A percentile compares a stretch with the other conserved stretches of the same genome.
These are phyloP conservation scores for Brassica juncea DNA, from an alignment of 345 rosid genomes.

Conservation along the genomic window DNA sequence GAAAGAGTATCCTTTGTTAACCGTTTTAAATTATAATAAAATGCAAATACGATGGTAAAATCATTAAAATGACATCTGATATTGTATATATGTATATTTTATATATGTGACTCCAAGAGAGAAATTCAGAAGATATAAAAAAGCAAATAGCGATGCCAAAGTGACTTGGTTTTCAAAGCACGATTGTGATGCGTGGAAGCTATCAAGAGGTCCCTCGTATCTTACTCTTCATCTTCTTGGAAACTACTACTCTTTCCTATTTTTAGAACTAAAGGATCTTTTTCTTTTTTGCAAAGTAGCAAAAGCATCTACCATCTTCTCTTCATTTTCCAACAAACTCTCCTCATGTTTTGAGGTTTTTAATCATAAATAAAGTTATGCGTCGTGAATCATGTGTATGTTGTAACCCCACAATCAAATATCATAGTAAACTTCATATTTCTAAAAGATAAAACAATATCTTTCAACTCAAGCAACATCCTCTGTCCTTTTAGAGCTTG, in stretches of 20 bases:
- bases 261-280: constrained; percentile 15
- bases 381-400: background rate
- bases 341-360: no score
- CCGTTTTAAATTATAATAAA: no score
- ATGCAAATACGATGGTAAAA: no score
- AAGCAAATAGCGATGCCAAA: background rate
- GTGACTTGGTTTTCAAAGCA: constrained; percentile 12
- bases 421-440: background rate
- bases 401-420: background rate
- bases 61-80: no score
- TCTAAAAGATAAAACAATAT: background rate
- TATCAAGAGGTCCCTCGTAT: background rate
- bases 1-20: no score
- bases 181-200: constrained; percentile 9
- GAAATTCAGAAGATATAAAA: background rate
- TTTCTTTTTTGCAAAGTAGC: background rate
- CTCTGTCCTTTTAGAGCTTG: background rate
- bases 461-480: background rate
- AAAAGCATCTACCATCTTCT: background rate
- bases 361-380: background rate
- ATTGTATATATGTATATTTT: no score
- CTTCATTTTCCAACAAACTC: background rate
- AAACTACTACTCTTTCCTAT: constrained; percentile 19
- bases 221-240: constrained; percentile 10
- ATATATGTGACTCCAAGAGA: no score